Evolutionary conservation across 2,329 filamentous ascomycete genomes (phyloP).

Genomic region (Aspergillus quadrilineatus): DNA sequence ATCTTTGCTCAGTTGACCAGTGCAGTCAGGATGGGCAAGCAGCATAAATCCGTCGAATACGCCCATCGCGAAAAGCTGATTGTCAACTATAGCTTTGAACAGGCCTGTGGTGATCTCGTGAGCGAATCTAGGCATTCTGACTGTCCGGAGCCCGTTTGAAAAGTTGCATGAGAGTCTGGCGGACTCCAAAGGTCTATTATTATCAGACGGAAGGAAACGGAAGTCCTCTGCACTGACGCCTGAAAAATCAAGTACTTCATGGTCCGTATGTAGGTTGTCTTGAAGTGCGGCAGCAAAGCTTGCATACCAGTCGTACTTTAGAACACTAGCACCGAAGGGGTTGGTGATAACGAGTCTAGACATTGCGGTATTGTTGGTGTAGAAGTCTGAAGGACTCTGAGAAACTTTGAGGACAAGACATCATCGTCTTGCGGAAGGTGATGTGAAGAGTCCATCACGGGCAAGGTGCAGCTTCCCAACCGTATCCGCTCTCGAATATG

Average conservation of each 20-base stretch:
- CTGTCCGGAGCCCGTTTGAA: background rate
- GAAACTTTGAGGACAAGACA: background rate
- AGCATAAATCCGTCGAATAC: background rate
- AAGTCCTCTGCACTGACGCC: conserved; percentile 5
- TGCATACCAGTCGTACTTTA: conserved; percentile 4
- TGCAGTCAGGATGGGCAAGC: background rate
- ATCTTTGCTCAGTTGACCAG: conserved; percentile 5
- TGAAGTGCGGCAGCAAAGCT: background rate
- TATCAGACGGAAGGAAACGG: background rate
- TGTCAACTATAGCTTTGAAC: conserved; percentile 2
- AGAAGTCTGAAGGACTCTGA: background rate
- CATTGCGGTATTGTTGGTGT: background rate
- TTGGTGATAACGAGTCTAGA: background rate
- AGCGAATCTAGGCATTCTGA: conserved; percentile 2
- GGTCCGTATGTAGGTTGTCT: background rate
- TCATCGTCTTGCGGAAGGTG: background rate
- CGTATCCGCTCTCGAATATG: too few relatives aligned
- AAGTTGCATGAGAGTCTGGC: conserved; percentile 5
- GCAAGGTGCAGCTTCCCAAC: background rate
- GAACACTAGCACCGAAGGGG: background rate
- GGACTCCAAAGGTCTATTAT: background rate
- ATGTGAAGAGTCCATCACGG: background rate
- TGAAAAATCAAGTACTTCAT: conserved; percentile 3
- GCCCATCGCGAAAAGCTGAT: conserved; percentile 1
- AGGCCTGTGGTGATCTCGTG: conserved; percentile 2